Conservation (phyloP, 768 basidiomycete species). For the Roridomyces roridus region DNA sequence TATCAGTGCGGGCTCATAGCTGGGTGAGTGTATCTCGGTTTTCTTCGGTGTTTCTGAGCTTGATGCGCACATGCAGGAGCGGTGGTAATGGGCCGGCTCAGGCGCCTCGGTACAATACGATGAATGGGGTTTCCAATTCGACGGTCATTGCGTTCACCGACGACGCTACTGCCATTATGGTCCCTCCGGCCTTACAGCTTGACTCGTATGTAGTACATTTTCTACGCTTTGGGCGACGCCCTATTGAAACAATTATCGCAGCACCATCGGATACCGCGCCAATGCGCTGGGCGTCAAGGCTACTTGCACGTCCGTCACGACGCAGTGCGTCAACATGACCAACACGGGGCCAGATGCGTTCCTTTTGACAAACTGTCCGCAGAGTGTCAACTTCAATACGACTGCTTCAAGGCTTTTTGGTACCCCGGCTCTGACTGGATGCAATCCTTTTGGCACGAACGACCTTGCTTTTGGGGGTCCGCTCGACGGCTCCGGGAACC, state of each 20-base stretch:
- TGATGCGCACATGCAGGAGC: too few relatives aligned
- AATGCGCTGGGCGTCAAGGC: too few relatives aligned
- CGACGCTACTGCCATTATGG: slow-evolving; percentile 14
- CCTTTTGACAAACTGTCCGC: not conserved
- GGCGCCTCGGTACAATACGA: not conserved
- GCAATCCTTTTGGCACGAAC: not conserved
- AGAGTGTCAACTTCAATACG: not conserved
- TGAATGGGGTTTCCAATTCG: not conserved
- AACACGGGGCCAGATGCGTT: not conserved
- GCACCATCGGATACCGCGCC: too few relatives aligned
- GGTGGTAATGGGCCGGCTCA: not conserved
- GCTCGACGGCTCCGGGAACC: not conserved
- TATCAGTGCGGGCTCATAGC: not conserved
- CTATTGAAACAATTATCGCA: too few relatives aligned
- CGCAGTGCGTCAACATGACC: too few relatives aligned
- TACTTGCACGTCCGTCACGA: too few relatives aligned
- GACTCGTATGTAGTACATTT: too few relatives aligned
- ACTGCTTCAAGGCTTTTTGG: too few relatives aligned
- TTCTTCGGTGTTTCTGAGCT: too few relatives aligned
- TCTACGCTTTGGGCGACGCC: too few relatives aligned
- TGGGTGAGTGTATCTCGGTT: slow-evolving; percentile 7
- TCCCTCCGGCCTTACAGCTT: too few relatives aligned
- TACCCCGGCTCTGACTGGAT: not conserved
- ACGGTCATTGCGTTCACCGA: slow-evolving; percentile 6
- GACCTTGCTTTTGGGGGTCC: not conserved